Evolutionary conservation across 129 eudicot genomes (phyloP), one percentile per base, ranked within the genome.

Genomic region (Deinandra increscens): DNA sequence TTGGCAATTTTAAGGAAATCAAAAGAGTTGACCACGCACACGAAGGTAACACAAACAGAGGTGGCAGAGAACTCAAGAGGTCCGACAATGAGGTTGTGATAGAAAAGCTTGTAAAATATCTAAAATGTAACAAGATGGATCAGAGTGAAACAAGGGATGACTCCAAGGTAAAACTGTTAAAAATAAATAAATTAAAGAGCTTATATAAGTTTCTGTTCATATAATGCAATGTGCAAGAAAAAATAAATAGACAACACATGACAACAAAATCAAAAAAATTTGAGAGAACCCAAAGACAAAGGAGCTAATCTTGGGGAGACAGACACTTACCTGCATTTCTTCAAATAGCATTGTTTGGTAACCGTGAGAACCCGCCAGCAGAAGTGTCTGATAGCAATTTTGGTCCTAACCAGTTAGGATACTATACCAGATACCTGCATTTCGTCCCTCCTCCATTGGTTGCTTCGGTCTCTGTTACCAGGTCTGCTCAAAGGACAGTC

Each of bases 401-500:
- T 58, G 11, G 10, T 29, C 11, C 11, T 58, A 58, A 29, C 41
- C 12, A 4, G 64, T 29, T 29, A 6, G 4, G 36, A 14, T 46
- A 1, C 9, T 44, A 44, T 44, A 13, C 17, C 12, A 14, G 6
- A 44, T 44, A 44, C 7, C 49, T 14, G 3, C 31, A 66, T 20
- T 4, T 5, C 67, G 11, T 48, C 75, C 68, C 33, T 54, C 41
- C 59, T 76, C 74, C 58, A 69, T 29, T 42, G 53, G 36, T 33
- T 69, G 64, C 46, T 63, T 70, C 23, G 70, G 42, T 73, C 83
- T 38, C 55, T 53, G 15, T 22, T 68, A 64, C 50, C 15, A 4
- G 68, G 54, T 15, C 59, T 68, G 55, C 26, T 62, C 36, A 50
- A 68, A 50, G 79, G 85, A 79, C 91, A 85, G 55, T 81, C 33